phyloP scores from a whole-genome alignment of 768 basidiomycete species.

The Boletellus ananiceps region DNA sequence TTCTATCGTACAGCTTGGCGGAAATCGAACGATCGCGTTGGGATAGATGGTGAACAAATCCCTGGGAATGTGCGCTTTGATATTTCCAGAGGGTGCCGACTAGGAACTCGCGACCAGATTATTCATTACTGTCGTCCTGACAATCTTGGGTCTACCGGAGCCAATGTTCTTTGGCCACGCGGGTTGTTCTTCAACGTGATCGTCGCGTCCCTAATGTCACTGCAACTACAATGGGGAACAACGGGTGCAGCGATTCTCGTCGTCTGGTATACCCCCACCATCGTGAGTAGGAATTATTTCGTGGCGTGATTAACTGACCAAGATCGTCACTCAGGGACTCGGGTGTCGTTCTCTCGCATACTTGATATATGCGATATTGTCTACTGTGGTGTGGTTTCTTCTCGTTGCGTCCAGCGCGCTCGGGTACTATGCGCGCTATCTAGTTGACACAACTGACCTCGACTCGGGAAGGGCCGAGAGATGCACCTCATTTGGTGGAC shows the following conservation, averaged over 20 bases:
- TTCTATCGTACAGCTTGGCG: constrained; percentile 17
- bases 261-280: constrained; percentile 30
- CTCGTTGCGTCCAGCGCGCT: constrained; percentile 28
- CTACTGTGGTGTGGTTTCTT: constrained; percentile 29
- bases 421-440: constrained; percentile 18
- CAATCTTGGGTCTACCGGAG: not conserved
- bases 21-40: constrained; percentile 1
- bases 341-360: constrained; percentile 35
- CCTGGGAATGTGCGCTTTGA: not conserved
- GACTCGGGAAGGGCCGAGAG: not conserved
- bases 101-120: constrained; percentile 17
- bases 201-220: constrained; percentile 27
- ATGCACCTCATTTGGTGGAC: not conserved
- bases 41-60: not conserved
- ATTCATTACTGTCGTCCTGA: constrained; percentile 17
- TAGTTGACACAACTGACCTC: not conserved
- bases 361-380: constrained; percentile 25
- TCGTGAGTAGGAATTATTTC: constrained; percentile 6
- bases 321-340: constrained; percentile 15
- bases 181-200: constrained; percentile 24
- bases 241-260: constrained; percentile 26
- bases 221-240: constrained; percentile 34
- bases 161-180: constrained; percentile 16
- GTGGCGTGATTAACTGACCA: not conserved
- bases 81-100: constrained; percentile 12